Conservation (phyloP, 2,329 filamentous ascomycete species). For the Colletotrichum coccodes region DNA sequence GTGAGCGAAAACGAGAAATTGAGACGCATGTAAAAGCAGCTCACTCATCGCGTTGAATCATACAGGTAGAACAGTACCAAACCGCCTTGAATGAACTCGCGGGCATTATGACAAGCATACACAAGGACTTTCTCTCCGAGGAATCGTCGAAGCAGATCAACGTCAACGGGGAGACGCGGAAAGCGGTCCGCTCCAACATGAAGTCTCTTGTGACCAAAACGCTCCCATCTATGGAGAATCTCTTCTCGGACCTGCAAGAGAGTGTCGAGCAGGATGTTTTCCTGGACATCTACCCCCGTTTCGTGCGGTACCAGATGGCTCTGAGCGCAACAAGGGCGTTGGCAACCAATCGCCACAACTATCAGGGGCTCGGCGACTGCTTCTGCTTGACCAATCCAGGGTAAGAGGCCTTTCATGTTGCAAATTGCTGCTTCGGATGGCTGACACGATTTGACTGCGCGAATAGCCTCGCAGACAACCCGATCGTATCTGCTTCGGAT, state of each 20-base stretch:
- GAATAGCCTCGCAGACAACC: slow-evolving; percentile 59
- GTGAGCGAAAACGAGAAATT: slow-evolving; percentile 40
- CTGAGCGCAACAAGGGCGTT: slow-evolving; percentile 57
- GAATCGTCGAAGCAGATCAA: slow-evolving; percentile 50
- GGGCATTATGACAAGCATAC: slow-evolving; percentile 46
- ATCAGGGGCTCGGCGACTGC: slow-evolving; percentile 66
- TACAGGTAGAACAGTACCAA: slow-evolving; percentile 54
- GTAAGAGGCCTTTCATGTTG: not conserved
- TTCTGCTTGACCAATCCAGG: slow-evolving; percentile 66
- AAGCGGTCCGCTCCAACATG: slow-evolving; percentile 55
- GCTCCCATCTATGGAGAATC: slow-evolving; percentile 56
- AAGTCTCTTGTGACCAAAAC: slow-evolving; percentile 55
- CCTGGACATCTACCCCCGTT: slow-evolving; percentile 60
- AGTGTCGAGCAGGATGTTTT: slow-evolving; percentile 56
- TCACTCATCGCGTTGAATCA: not conserved
- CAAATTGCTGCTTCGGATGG: rapidly evolving
- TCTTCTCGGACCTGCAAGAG: slow-evolving; percentile 55
- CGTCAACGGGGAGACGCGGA: slow-evolving; percentile 51
- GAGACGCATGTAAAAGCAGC: slow-evolving; percentile 39
- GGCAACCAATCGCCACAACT: slow-evolving; percentile 48
- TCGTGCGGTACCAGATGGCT: slow-evolving; percentile 62
- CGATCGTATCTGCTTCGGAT: slow-evolving; percentile 60
- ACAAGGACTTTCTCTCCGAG: slow-evolving; percentile 41
- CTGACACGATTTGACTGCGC: not conserved
- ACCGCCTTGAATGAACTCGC: slow-evolving; percentile 50